These are phyloP conservation scores for Rhizodiscina lignyota DNA, from an alignment of 495 filamentous ascomycete species.

Conservation along the genomic window DNA sequence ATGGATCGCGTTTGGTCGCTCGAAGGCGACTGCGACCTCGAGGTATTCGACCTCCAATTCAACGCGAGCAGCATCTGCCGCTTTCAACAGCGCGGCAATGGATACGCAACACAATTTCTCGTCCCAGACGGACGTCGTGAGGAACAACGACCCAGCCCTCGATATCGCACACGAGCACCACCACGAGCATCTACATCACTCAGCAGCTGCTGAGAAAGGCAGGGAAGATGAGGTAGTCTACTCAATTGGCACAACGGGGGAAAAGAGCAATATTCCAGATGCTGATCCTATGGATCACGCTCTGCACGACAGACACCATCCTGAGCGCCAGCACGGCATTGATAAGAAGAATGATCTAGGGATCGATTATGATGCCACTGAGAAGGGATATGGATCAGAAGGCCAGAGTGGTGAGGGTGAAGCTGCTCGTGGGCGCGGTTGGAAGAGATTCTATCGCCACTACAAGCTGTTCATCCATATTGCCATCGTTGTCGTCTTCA, in stretches of 20 bases:
- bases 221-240: conserved; percentile 32
- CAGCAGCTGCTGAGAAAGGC: conserved; percentile 24
- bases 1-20: no score
- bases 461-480: conserved; percentile 30
- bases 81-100: no score
- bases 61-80: no score
- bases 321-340: conserved; percentile 13
- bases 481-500: conserved; percentile 38
- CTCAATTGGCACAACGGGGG: conserved; percentile 24
- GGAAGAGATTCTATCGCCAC: conserved; percentile 18
- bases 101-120: conserved; percentile 16
- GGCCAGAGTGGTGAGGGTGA: conserved; percentile 3
- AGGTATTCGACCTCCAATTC: no score
- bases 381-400: conserved; percentile 5
- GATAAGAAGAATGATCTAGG: conserved; percentile 14
- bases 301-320: conserved; percentile 19
- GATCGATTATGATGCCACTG: conserved; percentile 10
- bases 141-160: conserved; percentile 26
- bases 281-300: conserved; percentile 24
- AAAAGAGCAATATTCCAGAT: conserved; percentile 29
- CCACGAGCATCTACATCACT: conserved; percentile 36
- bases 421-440: conserved; percentile 17
- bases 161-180: conserved; percentile 29
- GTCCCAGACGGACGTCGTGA: conserved; percentile 12
- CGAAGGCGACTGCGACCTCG: no score